These are phyloP conservation scores for Austroboletus rostrupii DNA, from an alignment of 1,284 basidiomycete genomes.

Conservation along the genomic window DNA sequence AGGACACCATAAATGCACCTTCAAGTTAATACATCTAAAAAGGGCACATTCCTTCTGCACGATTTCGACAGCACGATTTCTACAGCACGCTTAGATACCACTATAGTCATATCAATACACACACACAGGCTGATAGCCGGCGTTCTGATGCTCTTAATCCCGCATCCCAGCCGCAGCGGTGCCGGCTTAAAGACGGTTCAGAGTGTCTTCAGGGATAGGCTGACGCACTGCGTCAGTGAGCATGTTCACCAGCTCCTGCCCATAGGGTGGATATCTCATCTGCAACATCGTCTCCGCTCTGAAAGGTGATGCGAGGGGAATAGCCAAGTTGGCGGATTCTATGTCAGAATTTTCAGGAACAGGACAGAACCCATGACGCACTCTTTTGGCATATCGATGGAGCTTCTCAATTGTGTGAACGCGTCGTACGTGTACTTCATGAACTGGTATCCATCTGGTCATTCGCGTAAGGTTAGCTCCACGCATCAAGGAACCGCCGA, in stretches of 20 bases:
- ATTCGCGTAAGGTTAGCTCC: constrained; percentile 2
- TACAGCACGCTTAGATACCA: too few relatives aligned
- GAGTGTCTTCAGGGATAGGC: constrained; percentile 17
- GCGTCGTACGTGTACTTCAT: constrained; percentile 45
- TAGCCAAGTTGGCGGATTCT: not conserved
- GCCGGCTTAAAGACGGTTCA: constrained; percentile 1
- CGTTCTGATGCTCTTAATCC: too few relatives aligned
- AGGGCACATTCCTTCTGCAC: not conserved
- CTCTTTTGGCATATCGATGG: constrained; percentile 40
- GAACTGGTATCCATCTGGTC: constrained; percentile 39
- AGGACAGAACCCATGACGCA: constrained; percentile 19
- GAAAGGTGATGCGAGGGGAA: not conserved
- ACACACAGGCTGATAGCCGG: too few relatives aligned
- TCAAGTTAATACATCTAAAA: too few relatives aligned
- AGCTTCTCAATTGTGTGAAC: constrained; percentile 44
- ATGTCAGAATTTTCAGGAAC: not conserved
- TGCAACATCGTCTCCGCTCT: constrained; percentile 23
- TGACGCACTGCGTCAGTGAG: constrained; percentile 6
- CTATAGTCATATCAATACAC: too few relatives aligned
- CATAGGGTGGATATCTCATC: constrained; percentile 23
- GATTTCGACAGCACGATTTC: not conserved
- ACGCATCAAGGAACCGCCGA: not conserved
- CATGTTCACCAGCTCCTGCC: constrained; percentile 12
- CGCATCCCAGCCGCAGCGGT: not conserved
- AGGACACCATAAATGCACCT: not conserved